Conservation (phyloP, 495 filamentous ascomycete genomes). For the Zalerion maritima region DNA sequence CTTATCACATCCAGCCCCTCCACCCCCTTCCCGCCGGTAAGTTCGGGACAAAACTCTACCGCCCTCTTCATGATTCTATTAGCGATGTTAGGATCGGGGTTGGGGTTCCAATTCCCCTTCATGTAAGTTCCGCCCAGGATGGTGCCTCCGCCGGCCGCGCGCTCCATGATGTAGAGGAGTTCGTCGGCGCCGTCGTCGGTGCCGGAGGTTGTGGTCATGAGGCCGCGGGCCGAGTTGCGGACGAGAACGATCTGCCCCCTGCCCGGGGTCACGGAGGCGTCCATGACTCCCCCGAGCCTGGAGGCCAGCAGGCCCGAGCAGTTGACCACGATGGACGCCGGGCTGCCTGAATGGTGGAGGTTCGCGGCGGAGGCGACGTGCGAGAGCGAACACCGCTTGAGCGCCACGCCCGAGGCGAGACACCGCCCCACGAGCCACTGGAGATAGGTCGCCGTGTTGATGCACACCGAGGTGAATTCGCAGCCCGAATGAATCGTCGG, state of each 20-base stretch:
- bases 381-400: conserved; percentile 41
- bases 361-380: conserved; percentile 60
- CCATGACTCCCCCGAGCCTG: conserved; percentile 70
- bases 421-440: conserved; percentile 72
- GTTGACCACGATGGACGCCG: conserved; percentile 64
- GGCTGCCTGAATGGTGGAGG: conserved; percentile 44
- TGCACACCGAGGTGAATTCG: conserved; percentile 70
- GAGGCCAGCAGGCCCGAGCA: conserved; percentile 67
- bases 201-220: conserved; percentile 58
- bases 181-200: conserved; percentile 74
- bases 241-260: conserved; percentile 85
- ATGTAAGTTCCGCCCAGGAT: conserved; percentile 82
- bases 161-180: conserved; percentile 75
- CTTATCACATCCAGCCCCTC: conserved; percentile 75
- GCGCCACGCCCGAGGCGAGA: conserved; percentile 47
- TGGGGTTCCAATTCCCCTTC: conserved; percentile 67
- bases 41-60: conserved; percentile 52
- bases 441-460: conserved; percentile 80
- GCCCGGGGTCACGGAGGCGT: conserved; percentile 56
- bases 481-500: conserved; percentile 55
- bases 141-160: conserved; percentile 64
- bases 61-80: conserved; percentile 78
- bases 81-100: conserved; percentile 69
- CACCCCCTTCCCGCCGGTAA: conserved; percentile 61
- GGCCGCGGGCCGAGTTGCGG: conserved; percentile 57